Percentiles rank a stretch among this genome's conserved stretches.
These are phyloP conservation scores for Phialophora expanda DNA, from an alignment of 2,329 filamentous ascomycete species.

Conservation along the genomic window DNA sequence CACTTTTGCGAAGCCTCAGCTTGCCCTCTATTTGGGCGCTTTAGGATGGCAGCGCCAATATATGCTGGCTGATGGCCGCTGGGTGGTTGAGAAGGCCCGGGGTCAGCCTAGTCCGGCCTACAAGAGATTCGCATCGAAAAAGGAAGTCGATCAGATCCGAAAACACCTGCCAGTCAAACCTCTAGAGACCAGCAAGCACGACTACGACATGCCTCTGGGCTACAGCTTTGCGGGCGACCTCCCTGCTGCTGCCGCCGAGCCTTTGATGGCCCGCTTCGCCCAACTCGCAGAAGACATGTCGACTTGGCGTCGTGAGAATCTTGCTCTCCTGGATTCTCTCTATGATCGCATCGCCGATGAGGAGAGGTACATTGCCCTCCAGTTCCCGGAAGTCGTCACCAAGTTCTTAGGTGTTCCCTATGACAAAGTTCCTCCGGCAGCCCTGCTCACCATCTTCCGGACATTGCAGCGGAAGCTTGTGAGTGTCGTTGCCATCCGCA, in stretches of 20 bases:
- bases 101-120: slow-evolving; percentile 18
- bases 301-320: slow-evolving; percentile 46
- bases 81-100: slow-evolving; percentile 23
- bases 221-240: slow-evolving; percentile 45
- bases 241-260: slow-evolving; percentile 47
- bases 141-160: slow-evolving; percentile 33
- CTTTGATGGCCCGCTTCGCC: slow-evolving; percentile 45
- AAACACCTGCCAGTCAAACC: slow-evolving; percentile 33
- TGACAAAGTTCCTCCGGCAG: slow-evolving; percentile 44
- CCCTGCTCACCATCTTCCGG: slow-evolving; percentile 24
- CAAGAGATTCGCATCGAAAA: slow-evolving; percentile 29
- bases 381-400: slow-evolving; percentile 47
- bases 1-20: slow-evolving; percentile 20
- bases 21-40: slow-evolving; percentile 32
- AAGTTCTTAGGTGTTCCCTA: slow-evolving; percentile 44
- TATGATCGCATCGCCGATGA: slow-evolving; percentile 49
- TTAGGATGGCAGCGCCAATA: slow-evolving; percentile 31
- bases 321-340: slow-evolving; percentile 45
- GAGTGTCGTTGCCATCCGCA: slow-evolving; percentile 12
- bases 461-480: slow-evolving; percentile 17
- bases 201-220: slow-evolving; percentile 41
- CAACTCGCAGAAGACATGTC: slow-evolving; percentile 45
- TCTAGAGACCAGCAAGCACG: slow-evolving; percentile 15
- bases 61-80: slow-evolving; percentile 35
- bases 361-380: slow-evolving; percentile 43